These are phyloP conservation scores for Populus deltoides DNA, from an alignment of 345 rosid genomes.

Conservation along the genomic window DNA sequence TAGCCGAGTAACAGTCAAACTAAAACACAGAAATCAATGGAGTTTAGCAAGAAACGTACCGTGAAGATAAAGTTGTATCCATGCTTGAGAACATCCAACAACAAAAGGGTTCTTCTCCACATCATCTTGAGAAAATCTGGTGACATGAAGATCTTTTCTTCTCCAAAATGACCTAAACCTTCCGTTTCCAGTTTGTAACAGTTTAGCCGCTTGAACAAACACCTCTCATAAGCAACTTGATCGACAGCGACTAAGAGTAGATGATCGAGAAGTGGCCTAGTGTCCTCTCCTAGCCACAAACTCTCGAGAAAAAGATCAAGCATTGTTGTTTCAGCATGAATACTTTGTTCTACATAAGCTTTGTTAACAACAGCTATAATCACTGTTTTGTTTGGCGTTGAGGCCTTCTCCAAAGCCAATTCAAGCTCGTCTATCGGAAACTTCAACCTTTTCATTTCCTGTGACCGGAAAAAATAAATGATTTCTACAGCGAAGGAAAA, in stretches of 20 bases:
- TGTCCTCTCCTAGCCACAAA: conserved; percentile 29
- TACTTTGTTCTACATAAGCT: conserved; percentile 24
- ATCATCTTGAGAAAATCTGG: conserved; percentile 26
- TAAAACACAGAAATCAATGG: background rate
- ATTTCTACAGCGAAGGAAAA: background rate
- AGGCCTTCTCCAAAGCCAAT: conserved; percentile 36
- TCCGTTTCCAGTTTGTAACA: conserved; percentile 26
- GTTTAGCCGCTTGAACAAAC: conserved; percentile 19
- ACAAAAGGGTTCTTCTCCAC: conserved; percentile 28
- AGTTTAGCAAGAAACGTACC: conserved; percentile 3
- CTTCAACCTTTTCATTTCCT: background rate
- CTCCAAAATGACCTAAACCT: conserved; percentile 12
- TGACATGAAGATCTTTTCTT: conserved; percentile 29
- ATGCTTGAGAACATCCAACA: conserved; percentile 15
- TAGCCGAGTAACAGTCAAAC: background rate
- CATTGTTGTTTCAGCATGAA: conserved; percentile 13
- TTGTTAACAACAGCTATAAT: conserved; percentile 26
- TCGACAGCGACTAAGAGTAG: conserved; percentile 22
- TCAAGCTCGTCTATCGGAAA: conserved; percentile 46
- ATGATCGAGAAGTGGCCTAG: conserved; percentile 21
- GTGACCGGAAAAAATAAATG: background rate
- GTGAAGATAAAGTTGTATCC: conserved; percentile 32
- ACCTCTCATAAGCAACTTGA: conserved; percentile 19
- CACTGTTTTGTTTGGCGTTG: conserved; percentile 38
- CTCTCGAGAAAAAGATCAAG: conserved; percentile 30